phyloP scores from a whole-genome alignment of 192 early-diverging fungal genomes.

The Pilobolus umbonatus region DNA sequence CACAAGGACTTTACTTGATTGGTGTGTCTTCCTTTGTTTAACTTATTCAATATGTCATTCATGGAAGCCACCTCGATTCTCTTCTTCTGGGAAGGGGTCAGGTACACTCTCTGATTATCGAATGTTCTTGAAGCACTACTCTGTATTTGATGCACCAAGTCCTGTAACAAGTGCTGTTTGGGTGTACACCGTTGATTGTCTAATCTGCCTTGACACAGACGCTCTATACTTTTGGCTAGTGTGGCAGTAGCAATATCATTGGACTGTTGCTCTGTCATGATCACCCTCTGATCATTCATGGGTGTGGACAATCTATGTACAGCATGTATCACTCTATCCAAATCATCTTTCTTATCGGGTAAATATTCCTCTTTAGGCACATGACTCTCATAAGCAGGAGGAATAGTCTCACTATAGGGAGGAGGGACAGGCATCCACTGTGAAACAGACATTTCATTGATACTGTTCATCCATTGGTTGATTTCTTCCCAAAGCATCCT shows the following conservation, averaged over 20 bases:
- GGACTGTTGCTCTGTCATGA: constrained; percentile 40
- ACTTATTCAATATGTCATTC: constrained; percentile 35
- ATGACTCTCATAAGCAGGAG: not conserved
- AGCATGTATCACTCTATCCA: constrained; percentile 47
- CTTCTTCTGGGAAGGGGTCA: constrained; percentile 32
- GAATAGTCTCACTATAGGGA: not conserved
- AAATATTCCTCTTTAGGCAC: not conserved
- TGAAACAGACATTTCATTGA: too few species aligned
- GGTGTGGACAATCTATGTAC: constrained; percentile 48
- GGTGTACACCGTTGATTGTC: constrained; percentile 33
- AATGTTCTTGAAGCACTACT: constrained; percentile 40
- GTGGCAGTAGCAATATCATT: constrained; percentile 39
- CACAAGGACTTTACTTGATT: constrained; percentile 37
- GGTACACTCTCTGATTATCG: constrained; percentile 43
- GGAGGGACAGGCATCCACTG: not conserved
- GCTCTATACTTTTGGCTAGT: constrained; percentile 38
- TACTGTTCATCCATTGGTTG: not conserved
- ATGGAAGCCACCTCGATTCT: constrained; percentile 41
- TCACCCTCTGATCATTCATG: constrained; percentile 51
- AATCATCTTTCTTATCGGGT: constrained; percentile 22
- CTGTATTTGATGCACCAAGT: constrained; percentile 45
- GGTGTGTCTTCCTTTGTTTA: constrained; percentile 38
- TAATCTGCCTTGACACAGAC: constrained; percentile 38
- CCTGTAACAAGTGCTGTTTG: constrained; percentile 36
- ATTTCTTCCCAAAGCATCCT: too few species aligned